Base-by-base conservation (phyloP, 2,329 filamentous ascomycete species). In the Penicillium paneum region DNA sequence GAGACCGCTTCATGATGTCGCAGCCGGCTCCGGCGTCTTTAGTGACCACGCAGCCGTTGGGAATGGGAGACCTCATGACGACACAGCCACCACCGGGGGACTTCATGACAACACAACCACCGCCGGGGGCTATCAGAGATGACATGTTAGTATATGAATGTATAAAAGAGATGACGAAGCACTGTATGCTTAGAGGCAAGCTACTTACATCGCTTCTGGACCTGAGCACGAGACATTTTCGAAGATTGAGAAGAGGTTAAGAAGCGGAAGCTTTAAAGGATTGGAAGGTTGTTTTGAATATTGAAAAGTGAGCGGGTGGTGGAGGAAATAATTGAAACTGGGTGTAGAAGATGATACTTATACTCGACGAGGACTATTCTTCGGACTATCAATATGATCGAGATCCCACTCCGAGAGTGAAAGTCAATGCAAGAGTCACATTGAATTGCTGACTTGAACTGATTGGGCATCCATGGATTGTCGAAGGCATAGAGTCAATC, bases 91-190 rank as follows among this genome's bases (percentile, higher is more conserved):
- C 49, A 11, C 49, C 40, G 15, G 49, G 49, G 32, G 49, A 36
- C 17, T 38, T 45, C 67, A 69, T 69, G 49, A 70, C 56, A 35
- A 67, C 59, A 58, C 67, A 70, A 55, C 67, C 67, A 50, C 64
- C 64, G 31, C 65, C 65, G 52, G 67, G 66, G 47, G 62, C 61
- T 43, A 63, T 62, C 52, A 24, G 49, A 42, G 34, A 42, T 24
- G n/a, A 29, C 7, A 26, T 54, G 48, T 60, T 51, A 60, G 52
- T 17, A 41, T 34, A 15, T 51, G 3, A 10, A 51, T 42, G 17
- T 36, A 38, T 24, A 17, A 11, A 26, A 24, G 26, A n/a, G 15
- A 32, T 3, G 34, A 15, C 17, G 31, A 17, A n/a, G 17, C 13
- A 35, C 12, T 40, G 38, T 6, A 28, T 47, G 32, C 12, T 46